Evolutionary conservation across 2,329 filamentous ascomycete species (phyloP).

Genomic region (Alternaria ventricosa): DNA sequence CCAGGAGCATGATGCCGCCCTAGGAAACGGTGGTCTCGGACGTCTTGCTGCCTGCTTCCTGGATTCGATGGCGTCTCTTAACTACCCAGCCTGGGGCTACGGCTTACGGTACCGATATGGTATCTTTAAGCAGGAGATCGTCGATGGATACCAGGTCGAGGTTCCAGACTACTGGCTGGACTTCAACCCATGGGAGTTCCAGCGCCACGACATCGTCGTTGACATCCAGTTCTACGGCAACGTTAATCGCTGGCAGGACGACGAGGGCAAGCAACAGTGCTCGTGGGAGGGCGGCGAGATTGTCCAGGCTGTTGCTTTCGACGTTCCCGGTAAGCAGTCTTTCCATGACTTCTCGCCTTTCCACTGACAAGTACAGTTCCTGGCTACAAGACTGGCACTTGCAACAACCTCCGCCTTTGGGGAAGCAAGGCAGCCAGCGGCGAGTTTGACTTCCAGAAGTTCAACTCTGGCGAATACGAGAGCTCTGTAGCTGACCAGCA

Average conservation of each 20-base stretch:
- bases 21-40: conserved; percentile 94
- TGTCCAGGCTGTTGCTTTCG: conserved; percentile 90
- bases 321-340: conserved; percentile 64
- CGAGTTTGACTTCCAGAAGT: conserved; percentile 99
- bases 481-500: conserved; percentile 98
- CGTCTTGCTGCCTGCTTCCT: conserved; percentile 96
- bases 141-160: conserved; percentile 97
- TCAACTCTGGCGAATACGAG: conserved; percentile 98
- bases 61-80: conserved; percentile 91
- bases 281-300: conserved; percentile 93
- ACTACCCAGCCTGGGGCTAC: conserved; percentile 97
- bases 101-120: conserved; percentile 89
- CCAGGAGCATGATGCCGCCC: conserved; percentile 94
- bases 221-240: conserved; percentile 96
- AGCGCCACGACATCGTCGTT: conserved; percentile 91
- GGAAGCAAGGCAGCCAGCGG: conserved; percentile 96
- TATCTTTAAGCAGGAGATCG: conserved; percentile 99
- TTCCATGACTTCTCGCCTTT: too few species aligned
- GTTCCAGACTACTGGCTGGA: conserved; percentile 99
- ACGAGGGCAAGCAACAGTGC: conserved; percentile 74
- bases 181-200: conserved; percentile 99
- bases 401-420: conserved; percentile 97
- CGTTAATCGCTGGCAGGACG: conserved; percentile 74
- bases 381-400: conserved; percentile 86
- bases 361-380: conserved; percentile 68